A percentile compares a stretch with the other conserved stretches of the same genome.
Conservation (phyloP, 2,329 filamentous ascomycete genomes). For the Aspergillus oerlinghausenensis region DNA sequence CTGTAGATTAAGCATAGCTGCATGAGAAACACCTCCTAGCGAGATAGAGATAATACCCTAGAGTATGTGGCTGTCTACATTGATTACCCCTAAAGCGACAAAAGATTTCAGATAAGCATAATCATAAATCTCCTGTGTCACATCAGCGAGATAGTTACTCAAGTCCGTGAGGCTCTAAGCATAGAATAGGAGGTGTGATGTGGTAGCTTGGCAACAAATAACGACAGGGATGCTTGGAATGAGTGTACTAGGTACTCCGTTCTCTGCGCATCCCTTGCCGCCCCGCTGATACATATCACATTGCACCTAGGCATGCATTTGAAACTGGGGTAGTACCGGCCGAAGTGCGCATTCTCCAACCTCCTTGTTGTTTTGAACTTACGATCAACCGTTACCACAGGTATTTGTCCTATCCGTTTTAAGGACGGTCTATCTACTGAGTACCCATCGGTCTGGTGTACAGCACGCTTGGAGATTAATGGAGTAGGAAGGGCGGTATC, state of each 20-base stretch:
- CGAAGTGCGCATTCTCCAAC: not conserved
- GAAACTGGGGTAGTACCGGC: not conserved
- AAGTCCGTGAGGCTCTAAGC: too few species aligned
- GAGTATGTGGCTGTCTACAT: too few species aligned
- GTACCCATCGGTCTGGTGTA: too few species aligned
- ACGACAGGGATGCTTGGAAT: not conserved
- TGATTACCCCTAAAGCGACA: too few species aligned
- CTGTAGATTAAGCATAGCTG: not conserved
- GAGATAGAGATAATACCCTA: not conserved
- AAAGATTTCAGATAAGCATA: too few species aligned
- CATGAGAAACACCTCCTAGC: not conserved
- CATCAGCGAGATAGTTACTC: not conserved
- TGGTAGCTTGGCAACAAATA: too few species aligned
- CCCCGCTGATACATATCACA: slow-evolving; percentile 3
- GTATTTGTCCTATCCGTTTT: not conserved
- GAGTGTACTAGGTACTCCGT: too few species aligned
- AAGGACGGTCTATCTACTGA: not conserved
- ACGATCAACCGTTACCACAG: not conserved
- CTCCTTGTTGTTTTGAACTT: not conserved
- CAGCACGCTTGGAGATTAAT: not conserved
- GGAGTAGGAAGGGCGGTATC: not conserved
- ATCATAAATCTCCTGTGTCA: too few species aligned
- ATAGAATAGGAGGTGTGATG: too few species aligned
- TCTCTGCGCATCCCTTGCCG: slow-evolving; percentile 1
- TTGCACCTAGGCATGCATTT: not conserved